phyloP scores from a whole-genome alignment of 2,329 filamentous ascomycete genomes.

The Pseudogymnoascus sp. region DNA sequence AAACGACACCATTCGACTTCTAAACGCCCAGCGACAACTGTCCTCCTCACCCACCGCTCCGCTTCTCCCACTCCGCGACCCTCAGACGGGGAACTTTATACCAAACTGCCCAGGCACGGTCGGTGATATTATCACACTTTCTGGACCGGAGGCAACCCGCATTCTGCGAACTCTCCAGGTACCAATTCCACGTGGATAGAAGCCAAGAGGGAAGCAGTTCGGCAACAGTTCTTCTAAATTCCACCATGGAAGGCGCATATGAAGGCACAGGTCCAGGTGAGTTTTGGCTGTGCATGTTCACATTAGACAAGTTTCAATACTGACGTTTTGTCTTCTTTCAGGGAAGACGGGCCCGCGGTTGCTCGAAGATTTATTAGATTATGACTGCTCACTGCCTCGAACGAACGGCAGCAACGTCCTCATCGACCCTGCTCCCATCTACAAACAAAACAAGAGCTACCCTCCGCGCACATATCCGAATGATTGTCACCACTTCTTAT shows the following conservation, averaged over 20 bases:
- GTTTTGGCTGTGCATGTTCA: not conserved
- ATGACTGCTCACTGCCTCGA: constrained; percentile 29
- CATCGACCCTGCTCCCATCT: constrained; percentile 47
- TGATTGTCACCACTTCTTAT: constrained; percentile 52
- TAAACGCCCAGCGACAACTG: no score
- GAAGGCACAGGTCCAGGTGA: constrained; percentile 14
- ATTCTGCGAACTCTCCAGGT: no score
- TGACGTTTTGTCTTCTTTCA: constrained; percentile 21
- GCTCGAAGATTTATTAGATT: constrained; percentile 36
- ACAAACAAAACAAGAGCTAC: constrained; percentile 25
- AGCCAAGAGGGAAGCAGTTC: no score
- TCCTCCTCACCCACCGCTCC: no score
- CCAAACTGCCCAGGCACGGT: no score
- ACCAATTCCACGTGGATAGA: no score
- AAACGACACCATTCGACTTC: no score
- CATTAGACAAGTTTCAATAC: not conserved
- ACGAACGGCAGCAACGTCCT: constrained; percentile 42
- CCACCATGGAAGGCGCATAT: not conserved
- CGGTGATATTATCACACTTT: no score
- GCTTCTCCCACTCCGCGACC: no score
- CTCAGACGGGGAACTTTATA: no score
- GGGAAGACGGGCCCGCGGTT: constrained; percentile 44
- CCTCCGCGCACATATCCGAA: constrained; percentile 26
- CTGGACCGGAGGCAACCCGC: no score
- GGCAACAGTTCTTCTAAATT: no score